Conservation (phyloP, 345 rosid species). For the Turnera subulata region DNA sequence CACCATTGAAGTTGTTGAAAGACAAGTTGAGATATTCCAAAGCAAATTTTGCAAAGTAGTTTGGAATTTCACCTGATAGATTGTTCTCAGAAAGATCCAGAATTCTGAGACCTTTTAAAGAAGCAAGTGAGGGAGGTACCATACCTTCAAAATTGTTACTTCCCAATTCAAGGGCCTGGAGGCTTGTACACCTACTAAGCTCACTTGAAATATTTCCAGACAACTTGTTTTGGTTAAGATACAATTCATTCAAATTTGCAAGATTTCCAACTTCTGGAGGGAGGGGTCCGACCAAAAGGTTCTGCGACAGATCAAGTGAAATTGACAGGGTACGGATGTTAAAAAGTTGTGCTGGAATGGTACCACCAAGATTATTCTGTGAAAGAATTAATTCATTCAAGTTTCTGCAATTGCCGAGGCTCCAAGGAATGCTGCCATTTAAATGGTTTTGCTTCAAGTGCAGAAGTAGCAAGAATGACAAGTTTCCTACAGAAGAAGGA, state of each 20-base stretch:
- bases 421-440: not conserved
- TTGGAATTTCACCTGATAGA: slow-evolving; percentile 6
- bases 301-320: not conserved
- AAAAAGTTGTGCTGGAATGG: slow-evolving; percentile 2
- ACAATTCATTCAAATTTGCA: too few species aligned
- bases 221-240: too few species aligned
- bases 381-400: not conserved
- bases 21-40: slow-evolving; percentile 1
- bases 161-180: too few species aligned
- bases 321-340: not conserved
- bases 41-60: not conserved
- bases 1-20: slow-evolving; percentile 5
- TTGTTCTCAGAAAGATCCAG: not conserved
- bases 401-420: not conserved
- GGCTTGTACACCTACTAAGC: too few species aligned
- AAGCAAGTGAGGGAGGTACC: too few species aligned
- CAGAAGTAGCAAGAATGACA: not conserved
- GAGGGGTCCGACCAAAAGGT: not conserved
- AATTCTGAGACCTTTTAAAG: too few species aligned
- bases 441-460: not conserved
- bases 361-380: slow-evolving; percentile 1
- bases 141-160: too few species aligned
- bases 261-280: not conserved
- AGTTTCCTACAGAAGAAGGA: not conserved
- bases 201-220: too few species aligned